Base-by-base conservation (phyloP, 2,329 filamentous ascomycete genomes). In the Penicillium sp. region DNA sequence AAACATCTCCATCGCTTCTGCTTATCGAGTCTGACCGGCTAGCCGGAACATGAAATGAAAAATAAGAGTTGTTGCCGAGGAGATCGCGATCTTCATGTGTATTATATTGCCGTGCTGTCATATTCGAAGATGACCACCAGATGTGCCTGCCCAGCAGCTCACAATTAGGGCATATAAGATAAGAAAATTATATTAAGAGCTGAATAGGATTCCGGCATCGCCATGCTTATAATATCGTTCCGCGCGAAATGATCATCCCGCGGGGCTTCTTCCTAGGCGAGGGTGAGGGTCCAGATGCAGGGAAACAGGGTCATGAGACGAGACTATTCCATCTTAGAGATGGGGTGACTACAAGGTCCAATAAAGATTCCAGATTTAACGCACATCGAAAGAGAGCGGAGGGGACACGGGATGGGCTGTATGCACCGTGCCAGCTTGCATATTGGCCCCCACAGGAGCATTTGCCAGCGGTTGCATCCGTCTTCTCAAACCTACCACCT, bases 51-150 rank as follows among this genome's bases (percentile, higher is more conserved):
- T 13, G 13, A 39, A 24, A 21, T 26, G 52, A 27, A 39, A 62
- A 62, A 45, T 55, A 50, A 8, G 59, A 48, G n/a, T 45, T 49
- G 9, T 14, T 43, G 11, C 59, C 54, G 3, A 61, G 56, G 8
- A 62, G 1, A 3, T 16, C 49, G 2, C 59, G 54, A 37, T 57
- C 55, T 27, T 59, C 55, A 2, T 24, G 22, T 7, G 45, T 5
- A 48, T 44, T 56, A 53, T 62, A 60, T 5, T 59, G 48, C 3
- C 55, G 27, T 14, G 55, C 16, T 3, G 48, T 24, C 55, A 62
- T 60, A 22, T 11, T 57, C 14, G n/a, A 35, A 21, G 29, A n/a
- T 26, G 14, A 22, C 27, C 33, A 46, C 41, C 11, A 24, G 4
- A 24, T 11, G 44, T 52, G 43, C 39, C 31, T 43, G 21, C 35